phyloP scores from a whole-genome alignment of 2,329 filamentous ascomycete genomes.

The Verticillium tricorpus region DNA sequence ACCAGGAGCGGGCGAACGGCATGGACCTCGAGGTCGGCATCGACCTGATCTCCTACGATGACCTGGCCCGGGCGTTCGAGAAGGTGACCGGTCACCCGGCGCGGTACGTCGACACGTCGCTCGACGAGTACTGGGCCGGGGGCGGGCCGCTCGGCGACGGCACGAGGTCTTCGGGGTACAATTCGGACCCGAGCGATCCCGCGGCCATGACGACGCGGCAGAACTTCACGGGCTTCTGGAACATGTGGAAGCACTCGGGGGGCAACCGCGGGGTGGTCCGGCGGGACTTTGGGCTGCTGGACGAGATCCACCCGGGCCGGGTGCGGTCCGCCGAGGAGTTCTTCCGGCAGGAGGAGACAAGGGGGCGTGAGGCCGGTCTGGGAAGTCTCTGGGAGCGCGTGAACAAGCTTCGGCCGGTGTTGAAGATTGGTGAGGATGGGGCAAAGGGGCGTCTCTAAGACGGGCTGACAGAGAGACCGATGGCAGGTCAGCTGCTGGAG shows the following conservation, averaged over 20 bases:
- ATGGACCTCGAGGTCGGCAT: conserved; percentile 40
- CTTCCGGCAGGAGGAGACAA: conserved; percentile 34
- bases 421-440: not conserved
- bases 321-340: conserved; percentile 44
- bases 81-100: conserved; percentile 37
- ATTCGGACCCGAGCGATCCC: conserved; percentile 22
- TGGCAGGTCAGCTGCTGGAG: no score
- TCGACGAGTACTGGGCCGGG: conserved; percentile 28
- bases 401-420: conserved; percentile 19
- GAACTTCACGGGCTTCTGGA: conserved; percentile 50
- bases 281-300: conserved; percentile 43
- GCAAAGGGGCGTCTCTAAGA: not conserved
- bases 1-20: conserved; percentile 35
- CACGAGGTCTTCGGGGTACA: conserved; percentile 27
- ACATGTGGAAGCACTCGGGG: conserved; percentile 35
- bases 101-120: conserved; percentile 27
- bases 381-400: conserved; percentile 28
- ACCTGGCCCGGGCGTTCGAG: conserved; percentile 35
- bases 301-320: conserved; percentile 46
- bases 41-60: conserved; percentile 32
- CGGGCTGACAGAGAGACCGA: no score
- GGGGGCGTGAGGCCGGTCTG: conserved; percentile 17
- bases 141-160: conserved; percentile 13
- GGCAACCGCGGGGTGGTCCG: conserved; percentile 34
- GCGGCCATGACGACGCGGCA: conserved; percentile 24